phyloP scores from a whole-genome alignment of 306 rosid species.

The Chamaecrista fasciculata region DNA sequence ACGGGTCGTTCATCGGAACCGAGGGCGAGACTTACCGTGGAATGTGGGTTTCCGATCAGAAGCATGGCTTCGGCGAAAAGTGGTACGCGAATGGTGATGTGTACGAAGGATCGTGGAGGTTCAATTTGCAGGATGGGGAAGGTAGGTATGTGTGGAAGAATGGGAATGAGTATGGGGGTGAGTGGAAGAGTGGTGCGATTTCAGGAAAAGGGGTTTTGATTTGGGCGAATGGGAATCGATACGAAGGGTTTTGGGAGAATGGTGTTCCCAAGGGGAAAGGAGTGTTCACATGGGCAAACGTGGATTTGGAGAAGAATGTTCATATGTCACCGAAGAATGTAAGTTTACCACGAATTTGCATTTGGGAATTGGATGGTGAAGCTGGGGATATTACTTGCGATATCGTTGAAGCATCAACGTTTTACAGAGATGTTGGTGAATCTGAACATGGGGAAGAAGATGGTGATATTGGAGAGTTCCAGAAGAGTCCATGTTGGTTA shows the following conservation, averaged over 20 bases:
- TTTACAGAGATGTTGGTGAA: slow-evolving; percentile 42
- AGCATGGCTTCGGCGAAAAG: slow-evolving; percentile 45
- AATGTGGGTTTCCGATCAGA: slow-evolving; percentile 38
- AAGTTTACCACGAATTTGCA: slow-evolving; percentile 47
- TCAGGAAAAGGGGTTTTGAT: slow-evolving; percentile 42
- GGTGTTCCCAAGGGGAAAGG: slow-evolving; percentile 48
- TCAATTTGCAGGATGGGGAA: slow-evolving; percentile 47
- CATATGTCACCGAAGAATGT: slow-evolving; percentile 35
- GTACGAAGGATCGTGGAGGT: slow-evolving; percentile 47
- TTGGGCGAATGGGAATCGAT: slow-evolving; percentile 46
- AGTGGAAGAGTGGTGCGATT: slow-evolving; percentile 42
- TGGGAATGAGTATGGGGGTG: slow-evolving; percentile 49
- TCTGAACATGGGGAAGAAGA: slow-evolving; percentile 23
- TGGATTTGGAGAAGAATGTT: slow-evolving; percentile 14
- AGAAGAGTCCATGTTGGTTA: slow-evolving; percentile 39
- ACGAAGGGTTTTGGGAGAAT: slow-evolving; percentile 49
- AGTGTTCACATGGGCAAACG: slow-evolving; percentile 44
- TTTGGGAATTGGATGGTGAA: slow-evolving; percentile 56
- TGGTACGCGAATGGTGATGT: slow-evolving; percentile 47
- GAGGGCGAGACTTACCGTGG: slow-evolving; percentile 44
- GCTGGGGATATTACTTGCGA: slow-evolving; percentile 63
- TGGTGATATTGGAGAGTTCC: neutral
- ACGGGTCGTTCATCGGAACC: slow-evolving; percentile 38
- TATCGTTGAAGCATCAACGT: slow-evolving; percentile 46
- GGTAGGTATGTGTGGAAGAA: slow-evolving; percentile 53